A percentile compares a stretch with the other conserved stretches of the same genome.
Evolutionary conservation across 176 grass and related monocot species (phyloP).

Genomic region (Avena eriantha): DNA sequence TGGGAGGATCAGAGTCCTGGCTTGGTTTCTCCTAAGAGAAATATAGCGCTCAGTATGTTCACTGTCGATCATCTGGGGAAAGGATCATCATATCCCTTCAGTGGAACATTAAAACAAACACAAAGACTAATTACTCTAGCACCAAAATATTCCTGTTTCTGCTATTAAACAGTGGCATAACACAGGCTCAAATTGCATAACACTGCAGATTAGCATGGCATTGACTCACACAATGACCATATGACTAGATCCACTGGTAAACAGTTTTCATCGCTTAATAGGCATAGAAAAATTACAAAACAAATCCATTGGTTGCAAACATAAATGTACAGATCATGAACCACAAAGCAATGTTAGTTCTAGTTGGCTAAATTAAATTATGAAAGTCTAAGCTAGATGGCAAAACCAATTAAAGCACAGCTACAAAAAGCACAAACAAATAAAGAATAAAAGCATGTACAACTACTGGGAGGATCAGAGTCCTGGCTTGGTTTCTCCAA

Average conservation of each 20-base stretch:
- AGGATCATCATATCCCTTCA: constrained; percentile 47
- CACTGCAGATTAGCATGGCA: neutral
- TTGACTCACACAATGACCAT: neutral
- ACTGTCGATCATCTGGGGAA: constrained; percentile 58
- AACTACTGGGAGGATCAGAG: constrained; percentile 38
- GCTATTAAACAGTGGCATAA: neutral
- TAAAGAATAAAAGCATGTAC: neutral
- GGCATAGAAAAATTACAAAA: neutral
- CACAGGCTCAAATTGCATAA: neutral
- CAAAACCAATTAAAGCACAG: neutral
- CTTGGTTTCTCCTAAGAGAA: constrained; percentile 52
- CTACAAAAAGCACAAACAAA: neutral
- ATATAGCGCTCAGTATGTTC: constrained; percentile 50
- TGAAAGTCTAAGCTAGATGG: neutral
- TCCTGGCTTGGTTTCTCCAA: constrained; percentile 50
- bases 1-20: constrained; percentile 54
- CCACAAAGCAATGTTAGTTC: neutral
- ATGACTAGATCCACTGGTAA: constrained; percentile 36
- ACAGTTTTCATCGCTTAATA: constrained; percentile 23
- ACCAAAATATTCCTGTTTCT: neutral
- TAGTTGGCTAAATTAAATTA: neutral
- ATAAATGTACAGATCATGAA: neutral
- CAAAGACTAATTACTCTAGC: neutral
- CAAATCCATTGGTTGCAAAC: neutral
- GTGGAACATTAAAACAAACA: neutral